A percentile compares a stretch with the other conserved stretches of the same genome.
These are phyloP conservation scores for Setaria italica DNA, from an alignment of 202 grass and related monocot species.

Conservation along the genomic window DNA sequence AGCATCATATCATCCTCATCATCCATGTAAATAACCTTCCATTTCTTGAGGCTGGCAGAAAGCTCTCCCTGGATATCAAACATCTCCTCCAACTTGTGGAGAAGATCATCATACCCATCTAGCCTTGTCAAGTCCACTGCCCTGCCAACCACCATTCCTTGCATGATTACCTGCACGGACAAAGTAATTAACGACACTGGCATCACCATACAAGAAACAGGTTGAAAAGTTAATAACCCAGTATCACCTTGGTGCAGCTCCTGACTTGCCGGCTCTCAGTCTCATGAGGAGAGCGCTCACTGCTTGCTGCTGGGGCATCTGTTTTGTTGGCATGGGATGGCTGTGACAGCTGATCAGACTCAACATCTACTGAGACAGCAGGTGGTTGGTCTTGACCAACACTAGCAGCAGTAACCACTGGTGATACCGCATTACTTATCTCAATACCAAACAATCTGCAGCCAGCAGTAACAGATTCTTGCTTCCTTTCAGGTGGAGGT, in stretches of 20 bases:
- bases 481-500: slow-evolving; percentile 56
- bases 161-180: slow-evolving; percentile 78
- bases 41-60: slow-evolving; percentile 68
- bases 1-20: slow-evolving; percentile 90
- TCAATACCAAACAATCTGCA: slow-evolving; percentile 94
- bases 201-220: slow-evolving; percentile 2
- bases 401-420: slow-evolving; percentile 41
- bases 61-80: slow-evolving; percentile 87
- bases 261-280: slow-evolving; percentile 70
- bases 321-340: slow-evolving; percentile 68
- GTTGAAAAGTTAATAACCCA: background rate
- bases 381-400: slow-evolving; percentile 58
- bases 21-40: slow-evolving; percentile 84
- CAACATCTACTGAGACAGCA: slow-evolving; percentile 45
- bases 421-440: slow-evolving; percentile 53
- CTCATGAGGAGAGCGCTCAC: slow-evolving; percentile 60
- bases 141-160: slow-evolving; percentile 82
- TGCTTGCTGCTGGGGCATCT: slow-evolving; percentile 63
- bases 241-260: slow-evolving; percentile 91
- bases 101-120: slow-evolving; percentile 69
- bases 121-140: slow-evolving; percentile 76
- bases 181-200: slow-evolving; percentile 6
- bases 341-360: slow-evolving; percentile 67
- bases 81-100: slow-evolving; percentile 75
- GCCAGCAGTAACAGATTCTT: slow-evolving; percentile 60